A percentile compares a stretch with the other conserved stretches of the same genome.
Evolutionary conservation across 208 protist species (phyloP).

Genomic region (Wallacemonas sp.): DNA sequence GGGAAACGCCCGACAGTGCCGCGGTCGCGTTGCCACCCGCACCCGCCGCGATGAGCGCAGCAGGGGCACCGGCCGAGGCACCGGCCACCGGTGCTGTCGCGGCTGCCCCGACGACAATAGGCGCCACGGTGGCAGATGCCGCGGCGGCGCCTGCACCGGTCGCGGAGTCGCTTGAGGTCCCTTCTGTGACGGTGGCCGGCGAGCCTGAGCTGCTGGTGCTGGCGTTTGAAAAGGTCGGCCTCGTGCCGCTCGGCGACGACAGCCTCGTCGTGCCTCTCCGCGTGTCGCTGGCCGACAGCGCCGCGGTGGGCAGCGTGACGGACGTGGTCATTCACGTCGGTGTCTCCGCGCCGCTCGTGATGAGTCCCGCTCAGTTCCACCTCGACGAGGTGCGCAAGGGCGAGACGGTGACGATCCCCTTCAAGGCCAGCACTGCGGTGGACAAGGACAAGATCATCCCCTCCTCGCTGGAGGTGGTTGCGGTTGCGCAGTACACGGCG

Average conservation of each 20-base stretch:
- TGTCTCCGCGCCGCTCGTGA: constrained; percentile 46
- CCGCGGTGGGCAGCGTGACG: not conserved
- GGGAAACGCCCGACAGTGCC: not conserved
- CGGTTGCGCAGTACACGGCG: constrained; percentile 51
- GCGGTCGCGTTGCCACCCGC: not conserved
- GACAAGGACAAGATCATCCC: constrained; percentile 69
- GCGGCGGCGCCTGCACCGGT: not conserved
- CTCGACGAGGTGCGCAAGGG: constrained; percentile 34
- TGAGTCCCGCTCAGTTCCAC: constrained; percentile 24
- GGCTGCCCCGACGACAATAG: no score
- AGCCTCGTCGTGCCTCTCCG: constrained; percentile 27
- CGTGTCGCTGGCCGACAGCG: constrained; percentile 8
- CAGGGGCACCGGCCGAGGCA: not conserved
- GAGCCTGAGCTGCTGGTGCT: constrained; percentile 11
- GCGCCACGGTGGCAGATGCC: no score
- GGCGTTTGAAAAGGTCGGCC: not conserved
- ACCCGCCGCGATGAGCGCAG: not conserved
- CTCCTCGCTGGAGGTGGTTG: constrained; percentile 63
- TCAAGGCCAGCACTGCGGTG: constrained; percentile 36
- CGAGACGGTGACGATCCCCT: constrained; percentile 35
- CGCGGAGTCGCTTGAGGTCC: not conserved
- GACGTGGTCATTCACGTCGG: constrained; percentile 53
- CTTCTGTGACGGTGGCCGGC: not conserved
- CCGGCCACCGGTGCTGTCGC: not conserved
- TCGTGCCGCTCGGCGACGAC: constrained; percentile 6